Evolutionary conservation across 441 rosid genomes (phyloP).

Genomic region (Oxalis stricta): DNA sequence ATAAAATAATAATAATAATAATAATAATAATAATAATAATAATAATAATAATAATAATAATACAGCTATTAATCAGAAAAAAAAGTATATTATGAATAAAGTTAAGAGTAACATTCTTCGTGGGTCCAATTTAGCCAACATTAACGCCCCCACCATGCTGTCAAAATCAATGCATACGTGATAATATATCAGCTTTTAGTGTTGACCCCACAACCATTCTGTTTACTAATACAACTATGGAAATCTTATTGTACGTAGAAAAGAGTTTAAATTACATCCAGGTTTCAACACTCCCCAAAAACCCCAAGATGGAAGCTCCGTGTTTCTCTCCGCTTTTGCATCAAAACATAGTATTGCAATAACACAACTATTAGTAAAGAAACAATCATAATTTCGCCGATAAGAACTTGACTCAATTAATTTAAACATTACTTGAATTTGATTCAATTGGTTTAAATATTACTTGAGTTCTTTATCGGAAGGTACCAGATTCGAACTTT

Average conservation of each 20-base stretch:
- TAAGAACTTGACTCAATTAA: too few relatives aligned
- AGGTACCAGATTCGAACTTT: too few relatives aligned
- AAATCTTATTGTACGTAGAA: background rate
- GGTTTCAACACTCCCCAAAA: slow-evolving; percentile 11
- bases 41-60: too few relatives aligned
- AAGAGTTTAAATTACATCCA: background rate
- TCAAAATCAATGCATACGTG: background rate
- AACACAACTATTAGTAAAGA: too few relatives aligned
- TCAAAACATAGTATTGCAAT: too few relatives aligned
- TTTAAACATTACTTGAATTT: too few relatives aligned
- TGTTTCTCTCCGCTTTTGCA: slow-evolving; percentile 1
- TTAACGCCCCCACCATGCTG: background rate
- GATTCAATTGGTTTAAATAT: too few relatives aligned
- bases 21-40: background rate
- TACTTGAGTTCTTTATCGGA: too few relatives aligned
- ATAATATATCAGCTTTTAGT: slow-evolving; percentile 7
- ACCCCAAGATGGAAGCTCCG: slow-evolving; percentile 6
- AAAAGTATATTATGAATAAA: too few relatives aligned
- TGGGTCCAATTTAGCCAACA: background rate
- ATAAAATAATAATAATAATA: too few relatives aligned
- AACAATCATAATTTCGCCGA: too few relatives aligned
- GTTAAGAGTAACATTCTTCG: background rate
- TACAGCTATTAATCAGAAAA: too few relatives aligned
- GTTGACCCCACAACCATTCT: slow-evolving; percentile 9
- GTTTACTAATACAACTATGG: background rate